phyloP scores from a whole-genome alignment of 306 rosid species.

The Parietaria judaica region DNA sequence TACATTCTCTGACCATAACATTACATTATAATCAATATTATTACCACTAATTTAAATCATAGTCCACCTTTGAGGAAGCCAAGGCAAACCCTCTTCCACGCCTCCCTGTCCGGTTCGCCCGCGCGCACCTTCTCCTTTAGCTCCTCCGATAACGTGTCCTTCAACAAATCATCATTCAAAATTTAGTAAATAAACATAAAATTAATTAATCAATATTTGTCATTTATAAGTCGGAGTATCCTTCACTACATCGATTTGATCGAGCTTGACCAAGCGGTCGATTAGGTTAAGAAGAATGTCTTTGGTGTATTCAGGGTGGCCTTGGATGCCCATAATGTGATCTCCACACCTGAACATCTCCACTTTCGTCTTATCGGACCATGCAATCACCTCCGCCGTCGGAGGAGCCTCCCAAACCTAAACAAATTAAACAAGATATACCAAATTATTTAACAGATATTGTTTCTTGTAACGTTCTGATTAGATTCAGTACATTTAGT shows the following conservation, averaged over 20 bases:
- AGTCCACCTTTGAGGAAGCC: conserved; percentile 54
- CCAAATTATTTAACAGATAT: no score
- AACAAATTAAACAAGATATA: not conserved
- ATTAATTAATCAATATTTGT: not conserved
- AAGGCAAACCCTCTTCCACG: conserved; percentile 54
- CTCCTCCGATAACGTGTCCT: conserved; percentile 49
- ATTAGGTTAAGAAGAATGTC: conserved; percentile 65
- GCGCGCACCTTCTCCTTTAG: conserved; percentile 35
- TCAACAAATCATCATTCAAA: not conserved
- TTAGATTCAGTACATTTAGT: no score
- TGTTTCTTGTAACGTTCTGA: no score
- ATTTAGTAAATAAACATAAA: not conserved
- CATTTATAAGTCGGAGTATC: not conserved
- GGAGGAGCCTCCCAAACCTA: conserved; percentile 67
- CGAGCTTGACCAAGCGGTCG: conserved; percentile 50
- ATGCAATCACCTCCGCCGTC: conserved; percentile 67
- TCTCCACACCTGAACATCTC: conserved; percentile 72
- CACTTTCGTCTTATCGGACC: conserved; percentile 73
- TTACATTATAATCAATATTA: no score
- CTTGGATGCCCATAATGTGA: conserved; percentile 84
- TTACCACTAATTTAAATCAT: conserved; percentile 15
- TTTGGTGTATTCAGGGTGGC: conserved; percentile 83
- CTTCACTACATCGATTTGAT: conserved; percentile 35
- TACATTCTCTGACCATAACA: not conserved
- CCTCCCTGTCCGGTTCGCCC: conserved; percentile 51